phyloP scores from a whole-genome alignment of 306 rosid genomes.

The Medicago ruthenica region DNA sequence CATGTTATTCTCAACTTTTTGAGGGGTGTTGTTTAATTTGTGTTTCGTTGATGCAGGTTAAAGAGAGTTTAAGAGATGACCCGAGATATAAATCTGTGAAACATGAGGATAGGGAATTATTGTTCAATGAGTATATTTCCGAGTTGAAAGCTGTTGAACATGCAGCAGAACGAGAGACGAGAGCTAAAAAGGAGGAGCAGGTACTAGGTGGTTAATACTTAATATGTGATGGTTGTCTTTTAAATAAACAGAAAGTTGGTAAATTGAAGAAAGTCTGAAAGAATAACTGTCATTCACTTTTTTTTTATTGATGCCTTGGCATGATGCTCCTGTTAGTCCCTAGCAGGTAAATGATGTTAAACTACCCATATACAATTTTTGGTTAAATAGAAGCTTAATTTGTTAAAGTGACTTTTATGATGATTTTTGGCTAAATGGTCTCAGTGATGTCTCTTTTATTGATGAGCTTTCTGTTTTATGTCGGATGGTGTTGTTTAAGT shows the following conservation, averaged over 20 bases:
- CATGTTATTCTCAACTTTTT: conserved; percentile 25
- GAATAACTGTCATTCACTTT: not conserved
- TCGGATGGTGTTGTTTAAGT: not conserved
- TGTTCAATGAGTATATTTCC: conserved; percentile 80
- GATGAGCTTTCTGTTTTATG: conserved; percentile 23
- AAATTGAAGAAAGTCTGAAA: not conserved
- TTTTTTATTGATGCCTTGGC: conserved; percentile 10
- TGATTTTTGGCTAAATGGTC: not conserved
- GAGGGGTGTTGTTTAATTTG: not conserved
- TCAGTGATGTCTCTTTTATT: not conserved
- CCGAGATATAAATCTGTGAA: conserved; percentile 80
- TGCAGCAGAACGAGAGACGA: conserved; percentile 76
- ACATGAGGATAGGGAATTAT: conserved; percentile 85
- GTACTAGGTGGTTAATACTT: conserved; percentile 48
- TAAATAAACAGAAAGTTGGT: conserved; percentile 4
- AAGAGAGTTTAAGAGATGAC: conserved; percentile 81
- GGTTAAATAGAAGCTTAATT: conserved; percentile 11
- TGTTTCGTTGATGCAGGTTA: conserved; percentile 67
- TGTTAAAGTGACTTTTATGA: conserved; percentile 31
- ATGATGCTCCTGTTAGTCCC: conserved; percentile 9
- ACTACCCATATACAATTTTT: conserved; percentile 16
- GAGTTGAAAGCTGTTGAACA: conserved; percentile 79
- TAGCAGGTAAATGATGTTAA: conserved; percentile 30
- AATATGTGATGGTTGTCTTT: conserved; percentile 11
- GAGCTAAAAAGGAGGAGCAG: conserved; percentile 92